Conservation (phyloP, 371 early-diverging fungal genomes). For the Mortierella sp. region DNA sequence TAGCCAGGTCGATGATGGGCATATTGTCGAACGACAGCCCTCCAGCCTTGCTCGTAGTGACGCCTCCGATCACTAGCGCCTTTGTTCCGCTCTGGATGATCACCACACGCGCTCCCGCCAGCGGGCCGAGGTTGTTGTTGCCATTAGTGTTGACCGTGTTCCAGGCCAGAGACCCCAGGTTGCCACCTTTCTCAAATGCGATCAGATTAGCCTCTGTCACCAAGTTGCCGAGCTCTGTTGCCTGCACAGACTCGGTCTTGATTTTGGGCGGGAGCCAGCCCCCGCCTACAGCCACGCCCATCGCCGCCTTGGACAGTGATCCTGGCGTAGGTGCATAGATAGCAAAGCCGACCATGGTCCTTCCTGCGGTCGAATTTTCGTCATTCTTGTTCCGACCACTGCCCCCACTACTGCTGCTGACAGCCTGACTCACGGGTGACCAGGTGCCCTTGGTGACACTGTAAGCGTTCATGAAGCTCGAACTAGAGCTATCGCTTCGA, state of each 20-base stretch:
- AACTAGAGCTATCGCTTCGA: neutral
- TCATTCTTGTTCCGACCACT: neutral
- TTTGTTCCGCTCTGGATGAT: constrained; percentile 10
- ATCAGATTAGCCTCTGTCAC: constrained; percentile 27
- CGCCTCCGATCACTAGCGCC: constrained; percentile 43
- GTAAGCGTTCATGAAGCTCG: constrained; percentile 41
- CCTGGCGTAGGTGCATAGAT: neutral
- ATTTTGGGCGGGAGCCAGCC: constrained; percentile 27
- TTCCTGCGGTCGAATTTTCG: constrained; percentile 20
- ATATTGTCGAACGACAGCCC: constrained; percentile 27
- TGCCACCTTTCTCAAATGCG: constrained; percentile 9
- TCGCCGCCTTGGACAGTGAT: constrained; percentile 1
- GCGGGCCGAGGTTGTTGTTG: constrained; percentile 24
- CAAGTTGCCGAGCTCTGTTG: constrained; percentile 18
- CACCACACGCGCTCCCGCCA: constrained; percentile 34
- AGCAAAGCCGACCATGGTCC: constrained; percentile 42
- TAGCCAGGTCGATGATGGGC: constrained; percentile 28
- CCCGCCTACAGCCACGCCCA: constrained; percentile 42
- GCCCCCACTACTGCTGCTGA: constrained; percentile 1
- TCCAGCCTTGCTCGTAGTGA: constrained; percentile 6
- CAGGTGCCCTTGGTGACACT: constrained; percentile 34
- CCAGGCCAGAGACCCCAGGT: constrained; percentile 32
- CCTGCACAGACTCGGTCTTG: constrained; percentile 13
- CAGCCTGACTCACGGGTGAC: constrained; percentile 25
- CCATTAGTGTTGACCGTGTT: constrained; percentile 14